Evolutionary conservation across 2,329 filamentous ascomycete genomes (phyloP).

Genomic region (Aspergillus nomiae): DNA sequence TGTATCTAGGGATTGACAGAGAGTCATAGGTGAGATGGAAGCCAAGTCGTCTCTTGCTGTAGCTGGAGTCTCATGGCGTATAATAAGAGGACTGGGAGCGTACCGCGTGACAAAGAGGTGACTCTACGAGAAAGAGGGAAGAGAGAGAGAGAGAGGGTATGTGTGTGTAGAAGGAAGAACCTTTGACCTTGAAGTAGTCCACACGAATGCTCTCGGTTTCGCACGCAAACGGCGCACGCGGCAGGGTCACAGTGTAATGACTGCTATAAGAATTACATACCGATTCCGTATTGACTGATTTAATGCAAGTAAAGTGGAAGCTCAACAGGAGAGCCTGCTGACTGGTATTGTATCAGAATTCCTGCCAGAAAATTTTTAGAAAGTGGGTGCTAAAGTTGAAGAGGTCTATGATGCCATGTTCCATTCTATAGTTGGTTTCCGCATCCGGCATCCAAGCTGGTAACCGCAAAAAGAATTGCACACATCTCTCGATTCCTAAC

Average conservation of each 20-base stretch:
- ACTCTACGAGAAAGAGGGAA: conserved; percentile 7
- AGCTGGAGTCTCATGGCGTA: conserved; percentile 27
- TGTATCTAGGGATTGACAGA: conserved; percentile 14
- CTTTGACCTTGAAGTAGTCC: conserved; percentile 33
- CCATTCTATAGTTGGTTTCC: conserved; percentile 17
- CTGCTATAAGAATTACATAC: background rate
- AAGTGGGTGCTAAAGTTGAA: background rate
- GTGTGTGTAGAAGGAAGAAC: conserved; percentile 18
- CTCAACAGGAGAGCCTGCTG: background rate
- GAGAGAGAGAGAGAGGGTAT: background rate
- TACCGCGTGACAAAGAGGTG: conserved; percentile 30
- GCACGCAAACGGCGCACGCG: conserved; percentile 32
- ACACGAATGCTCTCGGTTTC: conserved; percentile 14
- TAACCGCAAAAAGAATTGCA: conserved; percentile 23
- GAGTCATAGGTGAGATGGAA: conserved; percentile 18
- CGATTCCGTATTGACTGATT: background rate
- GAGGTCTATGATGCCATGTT: conserved; percentile 17
- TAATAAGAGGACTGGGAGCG: conserved; percentile 19
- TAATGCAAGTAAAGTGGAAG: background rate
- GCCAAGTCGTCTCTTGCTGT: conserved; percentile 16
- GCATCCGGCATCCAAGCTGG: conserved; percentile 28
- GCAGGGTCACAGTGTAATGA: conserved; percentile 29
- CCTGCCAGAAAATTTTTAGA: background rate
- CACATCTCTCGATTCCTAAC: background rate
- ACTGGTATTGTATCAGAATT: background rate